These are phyloP conservation scores for Laetiporus sulphureus DNA, from an alignment of 1,284 basidiomycete genomes.

Conservation along the genomic window DNA sequence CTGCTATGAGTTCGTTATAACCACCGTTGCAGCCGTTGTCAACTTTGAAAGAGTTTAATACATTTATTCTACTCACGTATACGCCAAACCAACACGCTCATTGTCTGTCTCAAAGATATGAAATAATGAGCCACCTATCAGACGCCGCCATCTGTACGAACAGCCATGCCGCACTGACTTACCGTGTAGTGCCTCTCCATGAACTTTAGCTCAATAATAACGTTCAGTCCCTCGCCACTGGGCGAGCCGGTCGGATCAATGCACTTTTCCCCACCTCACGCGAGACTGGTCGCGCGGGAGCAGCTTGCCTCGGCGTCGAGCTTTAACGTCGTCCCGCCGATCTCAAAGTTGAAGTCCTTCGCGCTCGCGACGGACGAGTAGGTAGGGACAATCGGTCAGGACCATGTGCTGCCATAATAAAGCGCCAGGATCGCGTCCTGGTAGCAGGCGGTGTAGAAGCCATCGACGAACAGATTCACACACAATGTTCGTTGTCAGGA, in stretches of 20 bases:
- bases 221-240: conserved; percentile 23
- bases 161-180: neutral
- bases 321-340: conserved; percentile 27
- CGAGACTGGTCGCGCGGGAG: conserved; percentile 30
- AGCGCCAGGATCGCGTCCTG: conserved; percentile 20
- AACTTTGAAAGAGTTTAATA: too few species aligned
- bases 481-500: neutral
- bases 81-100: conserved; percentile 4
- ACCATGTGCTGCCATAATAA: conserved; percentile 6
- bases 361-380: conserved; percentile 13
- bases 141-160: too few species aligned
- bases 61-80: conserved; percentile 7
- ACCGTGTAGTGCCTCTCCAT: conserved; percentile 7
- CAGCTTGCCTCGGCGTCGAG: conserved; percentile 35
- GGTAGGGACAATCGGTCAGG: conserved; percentile 4
- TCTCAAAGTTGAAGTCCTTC: conserved; percentile 29
- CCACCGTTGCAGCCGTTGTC: too few species aligned
- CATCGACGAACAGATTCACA: conserved; percentile 21
- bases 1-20: too few species aligned
- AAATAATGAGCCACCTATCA: neutral
- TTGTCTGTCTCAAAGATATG: conserved; percentile 5
- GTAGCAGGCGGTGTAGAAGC: conserved; percentile 46
- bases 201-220: conserved; percentile 17
- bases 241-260: conserved; percentile 18
- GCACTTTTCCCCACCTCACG: conserved; percentile 37